A percentile compares a stretch with the other conserved stretches of the same genome.
These are phyloP conservation scores for Linnemannia elongata DNA, from an alignment of 192 early-diverging fungal genomes.

Conservation along the genomic window DNA sequence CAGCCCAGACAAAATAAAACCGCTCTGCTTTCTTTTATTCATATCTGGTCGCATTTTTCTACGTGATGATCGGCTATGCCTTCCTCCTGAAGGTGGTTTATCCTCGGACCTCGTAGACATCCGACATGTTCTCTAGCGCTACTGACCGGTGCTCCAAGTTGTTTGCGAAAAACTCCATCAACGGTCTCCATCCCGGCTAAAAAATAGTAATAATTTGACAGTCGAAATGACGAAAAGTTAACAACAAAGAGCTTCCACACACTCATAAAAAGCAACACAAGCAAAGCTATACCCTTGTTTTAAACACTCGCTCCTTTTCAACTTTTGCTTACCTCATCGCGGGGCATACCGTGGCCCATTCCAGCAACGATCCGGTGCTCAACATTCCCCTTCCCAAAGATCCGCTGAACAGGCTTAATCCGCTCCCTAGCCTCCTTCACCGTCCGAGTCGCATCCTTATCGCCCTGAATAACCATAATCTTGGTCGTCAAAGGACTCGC, in stretches of 20 bases:
- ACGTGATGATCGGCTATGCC: background rate
- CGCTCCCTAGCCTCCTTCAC: constrained; percentile 55
- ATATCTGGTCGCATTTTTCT: too few species aligned
- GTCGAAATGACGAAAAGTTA: background rate
- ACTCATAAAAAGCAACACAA: background rate
- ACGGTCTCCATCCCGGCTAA: constrained; percentile 69
- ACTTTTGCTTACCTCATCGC: constrained; percentile 54
- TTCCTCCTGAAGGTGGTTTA: background rate
- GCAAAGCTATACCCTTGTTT: background rate
- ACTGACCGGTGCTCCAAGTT: constrained; percentile 66
- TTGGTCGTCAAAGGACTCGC: constrained; percentile 42
- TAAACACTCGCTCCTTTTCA: background rate
- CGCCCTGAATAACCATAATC: constrained; percentile 73
- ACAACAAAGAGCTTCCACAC: background rate
- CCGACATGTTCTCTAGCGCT: constrained; percentile 71
- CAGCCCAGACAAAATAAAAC: background rate
- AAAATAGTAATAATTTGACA: constrained; percentile 4
- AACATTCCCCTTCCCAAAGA: constrained; percentile 52
- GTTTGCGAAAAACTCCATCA: constrained; percentile 75
- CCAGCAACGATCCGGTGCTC: constrained; percentile 61
- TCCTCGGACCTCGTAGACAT: constrained; percentile 72
- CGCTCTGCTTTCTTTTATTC: background rate
- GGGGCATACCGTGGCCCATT: constrained; percentile 77
- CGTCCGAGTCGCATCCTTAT: constrained; percentile 62
- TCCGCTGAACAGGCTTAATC: constrained; percentile 46